phyloP scores from a whole-genome alignment of 306 rosid genomes.

The Cucurbita maxima region DNA sequence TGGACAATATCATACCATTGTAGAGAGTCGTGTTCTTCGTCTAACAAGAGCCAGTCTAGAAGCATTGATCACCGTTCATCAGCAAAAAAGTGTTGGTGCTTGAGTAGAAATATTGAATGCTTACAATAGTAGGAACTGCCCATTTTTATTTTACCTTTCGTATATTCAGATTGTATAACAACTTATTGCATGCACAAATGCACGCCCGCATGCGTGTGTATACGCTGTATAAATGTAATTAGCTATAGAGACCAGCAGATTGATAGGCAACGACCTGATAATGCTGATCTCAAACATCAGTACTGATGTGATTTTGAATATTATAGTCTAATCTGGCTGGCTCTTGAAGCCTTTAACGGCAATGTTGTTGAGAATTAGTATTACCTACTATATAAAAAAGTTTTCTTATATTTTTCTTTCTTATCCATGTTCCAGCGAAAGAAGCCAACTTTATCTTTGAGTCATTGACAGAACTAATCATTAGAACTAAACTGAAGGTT shows the following conservation, averaged over 20 bases:
- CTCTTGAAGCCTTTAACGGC: background rate
- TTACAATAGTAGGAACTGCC: background rate
- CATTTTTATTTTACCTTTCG: background rate
- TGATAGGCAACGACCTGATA: background rate
- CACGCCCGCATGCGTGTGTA: background rate
- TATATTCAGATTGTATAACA: background rate
- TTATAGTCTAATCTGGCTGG: background rate
- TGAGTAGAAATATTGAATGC: background rate
- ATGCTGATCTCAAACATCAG: background rate
- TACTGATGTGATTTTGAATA: background rate
- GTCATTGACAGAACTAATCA: constrained; percentile 39
- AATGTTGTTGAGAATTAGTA: background rate
- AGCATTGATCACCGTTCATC: background rate
- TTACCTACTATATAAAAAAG: background rate
- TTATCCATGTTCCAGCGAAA: constrained; percentile 27
- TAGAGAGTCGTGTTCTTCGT: too few relatives aligned
- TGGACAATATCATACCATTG: too few relatives aligned
- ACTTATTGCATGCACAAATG: background rate
- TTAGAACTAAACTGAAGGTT: constrained; percentile 57
- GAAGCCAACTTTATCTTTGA: constrained; percentile 37
- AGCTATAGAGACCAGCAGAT: background rate
- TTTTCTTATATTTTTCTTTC: background rate
- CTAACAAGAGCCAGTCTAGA: background rate
- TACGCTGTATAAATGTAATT: background rate
- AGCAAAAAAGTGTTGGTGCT: background rate